These are phyloP conservation scores for Solanum boliviense DNA, from an alignment of 257 asterid genomes.

Conservation along the genomic window DNA sequence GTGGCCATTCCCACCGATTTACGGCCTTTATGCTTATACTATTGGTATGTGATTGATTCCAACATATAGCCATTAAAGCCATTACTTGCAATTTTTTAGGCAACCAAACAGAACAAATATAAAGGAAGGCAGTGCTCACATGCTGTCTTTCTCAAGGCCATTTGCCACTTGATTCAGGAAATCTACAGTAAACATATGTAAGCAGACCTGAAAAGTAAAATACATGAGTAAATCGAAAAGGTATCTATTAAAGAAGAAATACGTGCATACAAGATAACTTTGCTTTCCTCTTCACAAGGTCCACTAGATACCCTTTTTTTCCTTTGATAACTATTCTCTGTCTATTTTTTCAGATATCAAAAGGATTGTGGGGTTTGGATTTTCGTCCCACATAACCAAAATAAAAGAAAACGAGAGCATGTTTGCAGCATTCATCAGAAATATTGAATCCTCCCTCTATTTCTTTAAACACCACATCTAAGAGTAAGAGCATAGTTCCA, in stretches of 20 bases:
- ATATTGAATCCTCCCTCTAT: neutral
- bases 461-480: neutral
- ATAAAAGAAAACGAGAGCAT: neutral
- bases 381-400: neutral
- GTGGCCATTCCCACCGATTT: neutral
- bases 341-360: neutral
- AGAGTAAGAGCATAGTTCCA: neutral
- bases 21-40: neutral
- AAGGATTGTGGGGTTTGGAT: neutral
- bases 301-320: neutral
- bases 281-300: neutral
- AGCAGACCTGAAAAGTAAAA: conserved; percentile 67
- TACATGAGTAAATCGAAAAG: neutral
- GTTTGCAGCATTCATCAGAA: neutral
- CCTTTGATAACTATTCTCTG: neutral
- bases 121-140: conserved; percentile 37
- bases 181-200: conserved; percentile 88
- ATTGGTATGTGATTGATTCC: neutral
- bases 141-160: conserved; percentile 96
- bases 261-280: neutral
- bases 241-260: neutral
- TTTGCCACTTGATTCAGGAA: conserved; percentile 91
- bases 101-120: neutral
- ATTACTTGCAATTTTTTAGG: neutral
- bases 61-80: neutral